Percentiles rank a stretch among this genome's conserved stretches.
Evolutionary conservation across 495 filamentous ascomycete genomes (phyloP).

Genomic region (Penicillium nucicola): DNA sequence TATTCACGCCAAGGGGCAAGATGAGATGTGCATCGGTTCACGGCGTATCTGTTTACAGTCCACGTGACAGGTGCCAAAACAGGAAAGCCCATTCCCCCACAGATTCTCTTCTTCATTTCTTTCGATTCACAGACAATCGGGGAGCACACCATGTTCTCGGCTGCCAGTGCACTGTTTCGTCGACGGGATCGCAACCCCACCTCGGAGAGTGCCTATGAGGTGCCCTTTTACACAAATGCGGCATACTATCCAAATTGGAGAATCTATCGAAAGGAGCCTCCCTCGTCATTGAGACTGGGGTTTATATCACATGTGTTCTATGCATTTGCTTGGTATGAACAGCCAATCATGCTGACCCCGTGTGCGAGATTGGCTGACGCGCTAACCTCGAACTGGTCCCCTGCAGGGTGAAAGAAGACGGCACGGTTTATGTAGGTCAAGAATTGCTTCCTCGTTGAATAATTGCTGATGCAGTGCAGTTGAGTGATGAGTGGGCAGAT

Average conservation of each 20-base stretch:
- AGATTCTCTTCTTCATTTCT: background rate
- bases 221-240: conserved; percentile 59
- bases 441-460: background rate
- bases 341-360: conserved; percentile 15
- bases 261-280: conserved; percentile 73
- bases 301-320: conserved; percentile 81
- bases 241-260: conserved; percentile 91
- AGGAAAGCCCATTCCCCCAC: conserved; percentile 6
- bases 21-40: conserved; percentile 10
- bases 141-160: conserved; percentile 18
- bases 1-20: background rate
- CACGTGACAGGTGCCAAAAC: conserved; percentile 24
- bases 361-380: conserved; percentile 21
- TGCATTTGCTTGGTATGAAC: conserved; percentile 69
- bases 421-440: conserved; percentile 69
- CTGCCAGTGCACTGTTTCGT: conserved; percentile 17
- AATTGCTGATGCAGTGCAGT: conserved; percentile 45
- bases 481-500: conserved; percentile 87
- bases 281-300: conserved; percentile 69
- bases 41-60: background rate
- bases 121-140: background rate
- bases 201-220: conserved; percentile 30
- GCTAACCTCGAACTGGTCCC: conserved; percentile 27
- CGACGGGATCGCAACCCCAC: conserved; percentile 21
- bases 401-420: conserved; percentile 69